phyloP scores from a whole-genome alignment of 305 asterid genomes.

The Andrographis paniculata region DNA sequence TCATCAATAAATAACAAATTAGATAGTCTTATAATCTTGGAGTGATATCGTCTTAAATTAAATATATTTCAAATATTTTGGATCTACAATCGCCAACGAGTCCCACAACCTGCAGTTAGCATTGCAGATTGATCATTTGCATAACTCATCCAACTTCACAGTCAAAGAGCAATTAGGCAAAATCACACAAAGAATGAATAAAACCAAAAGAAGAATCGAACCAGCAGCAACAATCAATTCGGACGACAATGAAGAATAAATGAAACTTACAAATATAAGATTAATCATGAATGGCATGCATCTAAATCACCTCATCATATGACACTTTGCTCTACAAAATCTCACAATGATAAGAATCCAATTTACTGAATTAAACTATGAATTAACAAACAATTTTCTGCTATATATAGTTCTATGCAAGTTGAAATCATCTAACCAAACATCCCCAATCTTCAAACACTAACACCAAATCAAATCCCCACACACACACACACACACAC shows the following conservation, averaged over 20 bases:
- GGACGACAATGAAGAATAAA: not conserved
- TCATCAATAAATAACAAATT: slow-evolving; percentile 23
- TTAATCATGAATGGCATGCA: not conserved
- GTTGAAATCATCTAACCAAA: not conserved
- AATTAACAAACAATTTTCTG: not conserved
- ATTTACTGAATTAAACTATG: not conserved
- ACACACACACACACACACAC: too few species aligned
- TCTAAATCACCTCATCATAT: not conserved
- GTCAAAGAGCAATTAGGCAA: not conserved
- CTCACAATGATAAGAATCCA: not conserved
- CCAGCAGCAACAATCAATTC: not conserved
- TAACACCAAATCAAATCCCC: slow-evolving; percentile 1
- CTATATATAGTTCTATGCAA: not conserved
- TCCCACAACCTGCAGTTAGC: slow-evolving; percentile 47
- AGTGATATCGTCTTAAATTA: slow-evolving; percentile 26
- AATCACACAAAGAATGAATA: not conserved
- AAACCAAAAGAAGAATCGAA: not conserved
- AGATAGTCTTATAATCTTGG: slow-evolving; percentile 22
- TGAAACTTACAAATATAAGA: not conserved
- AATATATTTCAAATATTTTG: slow-evolving; percentile 28
- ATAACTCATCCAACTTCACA: slow-evolving; percentile 11
- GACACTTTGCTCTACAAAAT: not conserved
- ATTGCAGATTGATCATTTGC: slow-evolving; percentile 28
- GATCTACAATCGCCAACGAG: slow-evolving; percentile 35
- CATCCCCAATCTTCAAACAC: not conserved